phyloP scores from a whole-genome alignment of 2,329 filamentous ascomycete genomes.

The Byssoonygena ceratinophila region DNA sequence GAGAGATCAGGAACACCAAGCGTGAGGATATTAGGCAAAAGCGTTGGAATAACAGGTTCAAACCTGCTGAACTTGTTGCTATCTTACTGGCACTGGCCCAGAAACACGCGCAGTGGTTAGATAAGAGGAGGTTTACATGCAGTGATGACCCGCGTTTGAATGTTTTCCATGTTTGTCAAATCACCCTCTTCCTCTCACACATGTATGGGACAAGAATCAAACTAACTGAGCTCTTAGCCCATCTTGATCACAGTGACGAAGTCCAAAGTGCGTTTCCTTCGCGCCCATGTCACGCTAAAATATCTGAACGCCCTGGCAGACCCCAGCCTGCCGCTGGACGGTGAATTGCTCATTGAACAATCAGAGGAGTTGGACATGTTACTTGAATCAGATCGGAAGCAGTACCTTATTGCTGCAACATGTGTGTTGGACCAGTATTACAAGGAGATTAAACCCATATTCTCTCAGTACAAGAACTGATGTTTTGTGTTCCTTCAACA shows the following conservation, averaged over 20 bases:
- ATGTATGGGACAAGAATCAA: too few relatives aligned
- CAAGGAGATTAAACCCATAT: background rate
- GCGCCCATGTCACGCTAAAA: background rate
- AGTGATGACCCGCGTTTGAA: background rate
- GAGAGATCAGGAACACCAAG: too few relatives aligned
- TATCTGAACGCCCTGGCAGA: constrained; percentile 7
- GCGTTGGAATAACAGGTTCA: constrained; percentile 1
- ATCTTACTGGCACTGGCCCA: constrained; percentile 10
- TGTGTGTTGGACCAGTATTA: constrained; percentile 7
- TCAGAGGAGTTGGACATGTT: constrained; percentile 5
- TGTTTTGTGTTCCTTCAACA: too few relatives aligned
- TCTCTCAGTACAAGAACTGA: background rate
- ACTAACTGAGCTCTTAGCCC: constrained; percentile 1
- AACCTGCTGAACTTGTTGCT: constrained; percentile 5
- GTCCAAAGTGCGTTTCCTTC: constrained; percentile 2
- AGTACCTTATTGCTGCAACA: background rate
- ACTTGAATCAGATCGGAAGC: background rate
- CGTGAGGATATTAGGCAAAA: too few relatives aligned
- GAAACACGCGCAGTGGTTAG: background rate
- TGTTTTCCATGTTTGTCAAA: background rate
- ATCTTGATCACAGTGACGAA: background rate
- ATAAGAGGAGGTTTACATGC: background rate
- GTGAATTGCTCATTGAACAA: background rate
- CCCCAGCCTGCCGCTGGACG: background rate
- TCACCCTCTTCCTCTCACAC: background rate